phyloP scores from a whole-genome alignment of 495 filamentous ascomycete species.

The Penicillium maclennaniae region DNA sequence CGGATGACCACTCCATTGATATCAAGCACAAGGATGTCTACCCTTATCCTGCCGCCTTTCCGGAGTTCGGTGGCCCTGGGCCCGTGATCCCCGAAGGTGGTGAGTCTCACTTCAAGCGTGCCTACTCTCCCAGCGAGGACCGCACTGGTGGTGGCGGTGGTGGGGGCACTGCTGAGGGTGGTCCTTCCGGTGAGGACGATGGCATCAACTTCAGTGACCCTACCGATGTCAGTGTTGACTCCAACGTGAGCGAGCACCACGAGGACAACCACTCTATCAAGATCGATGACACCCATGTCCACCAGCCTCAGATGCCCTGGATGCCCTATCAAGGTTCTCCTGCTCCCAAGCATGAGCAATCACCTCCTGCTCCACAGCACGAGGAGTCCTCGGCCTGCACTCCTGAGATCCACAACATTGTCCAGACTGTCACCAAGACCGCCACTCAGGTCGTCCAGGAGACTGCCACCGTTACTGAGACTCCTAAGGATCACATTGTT shows the following conservation, averaged over 20 bases:
- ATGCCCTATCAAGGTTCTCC: conserved; percentile 10
- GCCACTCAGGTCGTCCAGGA: conserved; percentile 19
- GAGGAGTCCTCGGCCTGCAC: conserved; percentile 5
- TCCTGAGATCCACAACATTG: conserved; percentile 24
- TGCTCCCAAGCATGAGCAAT: not conserved
- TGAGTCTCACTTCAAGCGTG: conserved; percentile 10
- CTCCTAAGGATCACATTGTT: not conserved
- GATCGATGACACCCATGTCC: conserved; percentile 16
- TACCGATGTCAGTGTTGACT: conserved; percentile 11
- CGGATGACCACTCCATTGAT: conserved; percentile 22
- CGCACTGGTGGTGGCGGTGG: not conserved
- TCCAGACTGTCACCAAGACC: conserved; percentile 32
- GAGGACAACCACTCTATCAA: conserved; percentile 31
- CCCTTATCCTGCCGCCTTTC: conserved; percentile 1
- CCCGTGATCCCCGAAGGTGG: conserved; percentile 7
- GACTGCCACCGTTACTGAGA: conserved; percentile 3
- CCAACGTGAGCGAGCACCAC: conserved; percentile 19
- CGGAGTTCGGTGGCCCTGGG: conserved; percentile 1
- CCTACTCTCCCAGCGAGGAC: conserved; percentile 13
- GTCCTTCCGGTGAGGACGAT: conserved; percentile 24
- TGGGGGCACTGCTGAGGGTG: conserved; percentile 16
- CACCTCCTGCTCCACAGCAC: not conserved
- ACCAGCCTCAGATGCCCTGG: conserved; percentile 11
- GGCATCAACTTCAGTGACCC: conserved; percentile 10
- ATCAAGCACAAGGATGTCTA: conserved; percentile 19